Evolutionary conservation across 2,329 filamentous ascomycete species (phyloP).

Genomic region (Cordyceps militaris): DNA sequence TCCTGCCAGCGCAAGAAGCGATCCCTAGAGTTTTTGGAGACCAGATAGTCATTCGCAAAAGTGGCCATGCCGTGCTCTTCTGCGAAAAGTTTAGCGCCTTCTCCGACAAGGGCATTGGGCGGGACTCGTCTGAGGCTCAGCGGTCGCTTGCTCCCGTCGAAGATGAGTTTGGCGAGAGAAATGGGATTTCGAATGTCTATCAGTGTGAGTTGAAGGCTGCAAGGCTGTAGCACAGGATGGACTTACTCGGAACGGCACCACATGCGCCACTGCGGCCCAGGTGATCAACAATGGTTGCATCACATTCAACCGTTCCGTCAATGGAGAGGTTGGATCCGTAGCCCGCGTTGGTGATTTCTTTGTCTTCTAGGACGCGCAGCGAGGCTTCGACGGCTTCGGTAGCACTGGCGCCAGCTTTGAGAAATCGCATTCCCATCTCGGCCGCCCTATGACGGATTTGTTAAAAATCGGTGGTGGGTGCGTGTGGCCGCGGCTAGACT

Average conservation of each 20-base stretch:
- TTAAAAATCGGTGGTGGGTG: background rate
- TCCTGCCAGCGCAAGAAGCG: conserved; percentile 73
- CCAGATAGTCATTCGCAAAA: conserved; percentile 65
- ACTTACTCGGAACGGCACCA: conserved; percentile 81
- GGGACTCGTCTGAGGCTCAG: conserved; percentile 84
- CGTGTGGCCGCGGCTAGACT: conserved; percentile 26
- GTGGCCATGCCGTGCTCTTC: conserved; percentile 67
- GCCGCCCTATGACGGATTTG: conserved; percentile 55
- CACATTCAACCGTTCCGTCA: conserved; percentile 86
- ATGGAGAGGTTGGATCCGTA: conserved; percentile 93
- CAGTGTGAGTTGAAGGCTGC: conserved; percentile 15
- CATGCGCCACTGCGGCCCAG: conserved; percentile 86
- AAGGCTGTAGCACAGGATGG: background rate
- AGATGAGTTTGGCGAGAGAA: conserved; percentile 72
- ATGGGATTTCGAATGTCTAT: conserved; percentile 90
- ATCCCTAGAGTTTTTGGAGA: conserved; percentile 73
- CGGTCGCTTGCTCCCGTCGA: conserved; percentile 67
- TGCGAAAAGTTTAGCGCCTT: conserved; percentile 83
- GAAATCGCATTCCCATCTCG: conserved; percentile 71
- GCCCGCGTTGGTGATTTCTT: conserved; percentile 92
- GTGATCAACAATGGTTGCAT: conserved; percentile 90
- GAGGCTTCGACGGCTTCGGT: conserved; percentile 87
- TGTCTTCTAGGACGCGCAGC: conserved; percentile 81
- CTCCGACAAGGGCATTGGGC: conserved; percentile 81
- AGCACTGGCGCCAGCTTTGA: conserved; percentile 71